phyloP scores from a whole-genome alignment of 768 basidiomycete species.

The Agaricus sinodeliciosus region DNA sequence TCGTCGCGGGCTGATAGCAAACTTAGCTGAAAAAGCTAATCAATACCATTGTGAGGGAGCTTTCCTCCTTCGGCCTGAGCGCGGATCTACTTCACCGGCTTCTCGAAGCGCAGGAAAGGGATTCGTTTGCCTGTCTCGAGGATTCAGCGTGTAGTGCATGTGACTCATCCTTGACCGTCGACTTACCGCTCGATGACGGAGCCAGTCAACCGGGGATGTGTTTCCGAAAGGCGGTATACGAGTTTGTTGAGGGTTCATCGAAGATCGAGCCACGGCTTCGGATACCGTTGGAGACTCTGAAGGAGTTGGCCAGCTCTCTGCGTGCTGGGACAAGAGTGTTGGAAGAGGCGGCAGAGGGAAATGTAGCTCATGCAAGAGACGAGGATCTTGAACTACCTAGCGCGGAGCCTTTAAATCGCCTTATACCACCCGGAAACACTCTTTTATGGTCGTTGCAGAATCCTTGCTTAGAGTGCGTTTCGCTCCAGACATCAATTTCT shows the following conservation, averaged over 20 bases:
- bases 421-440: slow-evolving; percentile 2
- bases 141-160: not conserved
- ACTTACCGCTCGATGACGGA: not conserved
- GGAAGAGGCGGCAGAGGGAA: not conserved
- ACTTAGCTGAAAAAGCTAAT: slow-evolving; percentile 85
- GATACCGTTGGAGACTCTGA: slow-evolving; percentile 34
- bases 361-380: slow-evolving; percentile 2
- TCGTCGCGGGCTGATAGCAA: not conserved
- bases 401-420: slow-evolving; percentile 1
- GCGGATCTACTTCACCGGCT: slow-evolving; percentile 42
- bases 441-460: slow-evolving; percentile 18
- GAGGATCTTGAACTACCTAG: slow-evolving; percentile 1
- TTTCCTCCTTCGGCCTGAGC: slow-evolving; percentile 59
- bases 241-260: slow-evolving; percentile 41
- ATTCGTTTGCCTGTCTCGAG: not conserved
- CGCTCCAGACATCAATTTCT: not conserved
- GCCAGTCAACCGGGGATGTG: not conserved
- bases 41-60: slow-evolving; percentile 73
- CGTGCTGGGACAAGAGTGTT: not conserved
- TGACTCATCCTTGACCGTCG: not conserved
- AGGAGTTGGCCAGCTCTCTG: not conserved
- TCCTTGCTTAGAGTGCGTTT: slow-evolving; percentile 1
- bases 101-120: slow-evolving; percentile 15
- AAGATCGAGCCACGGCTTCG: slow-evolving; percentile 52
- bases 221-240: slow-evolving; percentile 41